Evolutionary conservation across 169 alveolate genomes (phyloP).

Genomic region (Plasmodium ovale): DNA sequence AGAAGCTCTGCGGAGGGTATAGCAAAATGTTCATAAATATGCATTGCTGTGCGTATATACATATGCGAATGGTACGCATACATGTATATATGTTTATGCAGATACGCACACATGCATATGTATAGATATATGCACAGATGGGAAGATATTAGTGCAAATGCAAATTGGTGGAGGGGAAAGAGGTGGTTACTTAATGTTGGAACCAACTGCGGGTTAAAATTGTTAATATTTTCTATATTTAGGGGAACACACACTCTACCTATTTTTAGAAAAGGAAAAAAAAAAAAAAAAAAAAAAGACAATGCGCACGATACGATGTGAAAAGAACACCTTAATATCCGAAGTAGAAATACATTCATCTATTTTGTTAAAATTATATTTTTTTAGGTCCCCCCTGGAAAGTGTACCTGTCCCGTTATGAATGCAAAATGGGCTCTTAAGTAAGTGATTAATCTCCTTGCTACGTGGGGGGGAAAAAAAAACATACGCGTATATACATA

Average conservation of each 20-base stretch:
- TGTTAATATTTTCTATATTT: slow-evolving; percentile 78
- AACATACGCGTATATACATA: neutral
- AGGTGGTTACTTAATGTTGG: slow-evolving; percentile 86
- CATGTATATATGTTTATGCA: neutral
- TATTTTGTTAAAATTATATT: neutral
- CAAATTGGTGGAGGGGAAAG: neutral
- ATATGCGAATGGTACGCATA: neutral
- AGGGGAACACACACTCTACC: slow-evolving; percentile 90
- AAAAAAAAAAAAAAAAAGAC: neutral
- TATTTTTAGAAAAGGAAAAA: slow-evolving; percentile 15
- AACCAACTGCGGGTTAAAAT: slow-evolving; percentile 86
- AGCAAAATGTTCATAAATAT: neutral
- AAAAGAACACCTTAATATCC: too few relatives aligned
- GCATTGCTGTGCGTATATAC: neutral
- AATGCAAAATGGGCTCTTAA: slow-evolving; percentile 93
- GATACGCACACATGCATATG: neutral
- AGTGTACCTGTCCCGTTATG: slow-evolving; percentile 92
- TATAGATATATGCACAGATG: neutral
- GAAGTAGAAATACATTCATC: neutral
- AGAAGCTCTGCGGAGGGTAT: slow-evolving; percentile 23
- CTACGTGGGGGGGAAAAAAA: slow-evolving; percentile 44
- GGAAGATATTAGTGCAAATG: neutral
- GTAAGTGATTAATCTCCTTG: slow-evolving; percentile 91
- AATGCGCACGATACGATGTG: neutral
- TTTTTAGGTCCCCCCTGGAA: neutral